phyloP scores from a whole-genome alignment of 495 filamentous ascomycete genomes.

The Penicillium ucsense region DNA sequence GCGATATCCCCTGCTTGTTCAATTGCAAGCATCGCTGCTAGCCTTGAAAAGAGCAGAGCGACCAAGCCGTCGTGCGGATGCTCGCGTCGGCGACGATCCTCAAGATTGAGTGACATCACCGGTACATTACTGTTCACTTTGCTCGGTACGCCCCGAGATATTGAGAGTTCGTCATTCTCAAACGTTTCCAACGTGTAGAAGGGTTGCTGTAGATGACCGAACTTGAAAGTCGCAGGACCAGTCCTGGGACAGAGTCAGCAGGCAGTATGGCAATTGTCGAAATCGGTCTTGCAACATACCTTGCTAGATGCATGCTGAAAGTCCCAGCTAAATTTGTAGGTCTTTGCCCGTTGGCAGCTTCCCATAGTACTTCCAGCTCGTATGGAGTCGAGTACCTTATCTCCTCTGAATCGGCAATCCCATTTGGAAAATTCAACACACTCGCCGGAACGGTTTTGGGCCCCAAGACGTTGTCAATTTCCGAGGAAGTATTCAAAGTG shows the following conservation, averaged over 20 bases:
- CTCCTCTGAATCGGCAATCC: constrained; percentile 24
- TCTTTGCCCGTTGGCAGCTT: constrained; percentile 46
- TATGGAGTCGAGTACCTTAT: constrained; percentile 30
- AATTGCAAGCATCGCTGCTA: constrained; percentile 60
- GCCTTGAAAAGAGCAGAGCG: constrained; percentile 61
- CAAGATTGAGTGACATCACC: constrained; percentile 51
- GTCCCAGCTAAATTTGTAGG: constrained; percentile 23
- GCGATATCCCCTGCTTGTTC: constrained; percentile 46
- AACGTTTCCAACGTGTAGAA: constrained; percentile 40
- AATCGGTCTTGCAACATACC: constrained; percentile 12
- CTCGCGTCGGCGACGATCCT: constrained; percentile 45
- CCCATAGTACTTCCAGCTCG: constrained; percentile 43
- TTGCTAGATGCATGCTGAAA: constrained; percentile 37
- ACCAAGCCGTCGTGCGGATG: constrained; percentile 59
- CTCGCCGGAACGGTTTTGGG: constrained; percentile 39
- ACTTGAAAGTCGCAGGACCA: constrained; percentile 27
- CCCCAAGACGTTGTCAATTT: constrained; percentile 32
- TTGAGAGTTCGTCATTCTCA: constrained; percentile 28
- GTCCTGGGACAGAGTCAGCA: constrained; percentile 20
- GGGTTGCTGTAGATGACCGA: constrained; percentile 29
- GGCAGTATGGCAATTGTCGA: not conserved
- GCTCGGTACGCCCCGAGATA: constrained; percentile 31
- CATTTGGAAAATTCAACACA: constrained; percentile 35
- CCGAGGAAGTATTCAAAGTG: constrained; percentile 18
- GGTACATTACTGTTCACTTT: constrained; percentile 28